Base-by-base conservation (phyloP, 2,329 filamentous ascomycete species). In the Exophiala mesophila region DNA sequence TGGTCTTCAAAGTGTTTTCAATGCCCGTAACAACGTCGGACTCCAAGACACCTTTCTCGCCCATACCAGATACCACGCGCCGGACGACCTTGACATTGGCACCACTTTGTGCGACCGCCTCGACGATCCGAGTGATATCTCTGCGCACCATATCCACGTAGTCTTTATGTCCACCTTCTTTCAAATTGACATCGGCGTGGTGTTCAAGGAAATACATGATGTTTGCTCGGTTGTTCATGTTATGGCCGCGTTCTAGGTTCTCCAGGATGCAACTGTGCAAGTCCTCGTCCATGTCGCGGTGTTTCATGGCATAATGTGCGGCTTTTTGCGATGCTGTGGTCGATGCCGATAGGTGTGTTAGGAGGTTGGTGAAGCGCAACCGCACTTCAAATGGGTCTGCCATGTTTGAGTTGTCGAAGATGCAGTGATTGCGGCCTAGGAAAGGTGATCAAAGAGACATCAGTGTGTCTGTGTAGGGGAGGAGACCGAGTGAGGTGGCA, bases 181-280 rank as follows among this genome's bases (percentile, higher is more conserved):
- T 84, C 50, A 79, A 76, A 16, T 88, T 85, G 67, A 88, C 75
- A 61, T 97, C 90, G 61, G 94, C 85, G 55, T 98, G 86, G 55
- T 90, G 85, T 60, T 97, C 90, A 59, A 98, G 84, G 66, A 98
- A 98, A 67, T 94, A 98, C 85, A 98, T 94, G 63, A 98, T 97
- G 63, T 98, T 98, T 45, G 92, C 94, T 47, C 90, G 78, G 38
- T 83, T 94, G 66, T 98, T 98, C 85, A 98, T 94, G 54, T 86
- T 90, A 55, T 87, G 94, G 13, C 49, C 45, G 13, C 78, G 71
- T 65, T 97, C 90, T 20, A 98, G 75, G 65, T 97, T 90, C 67
- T 98, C 92, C 31, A 98, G 68, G 57, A 98, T 97, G 66, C 94
- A 98, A 15, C 86, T 94, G 65, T 98, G 92, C 56, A 98, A 71